phyloP scores from a whole-genome alignment of 768 basidiomycete genomes.

The Lactarius tabidus region DNA sequence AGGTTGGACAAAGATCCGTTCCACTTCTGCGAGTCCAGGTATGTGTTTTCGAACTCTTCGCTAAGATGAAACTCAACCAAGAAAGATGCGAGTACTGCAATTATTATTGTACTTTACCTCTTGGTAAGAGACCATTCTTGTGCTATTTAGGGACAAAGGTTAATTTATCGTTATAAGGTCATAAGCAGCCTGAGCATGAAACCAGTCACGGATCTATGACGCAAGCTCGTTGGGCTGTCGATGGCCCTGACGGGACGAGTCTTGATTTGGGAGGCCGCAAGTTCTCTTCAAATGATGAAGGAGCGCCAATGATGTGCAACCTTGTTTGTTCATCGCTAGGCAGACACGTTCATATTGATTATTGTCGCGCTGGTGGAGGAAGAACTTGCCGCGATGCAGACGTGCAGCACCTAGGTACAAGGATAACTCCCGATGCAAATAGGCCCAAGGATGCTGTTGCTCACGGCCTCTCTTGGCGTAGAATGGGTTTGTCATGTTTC shows the following conservation, averaged over 20 bases:
- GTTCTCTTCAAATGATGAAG: conserved; percentile 40
- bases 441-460: too few relatives aligned
- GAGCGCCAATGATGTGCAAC: too few relatives aligned
- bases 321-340: conserved; percentile 46
- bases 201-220: conserved; percentile 63
- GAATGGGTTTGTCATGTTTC: too few relatives aligned
- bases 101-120: too few relatives aligned
- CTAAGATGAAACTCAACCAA: not conserved
- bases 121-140: too few relatives aligned
- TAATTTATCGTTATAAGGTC: conserved; percentile 36
- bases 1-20: conserved; percentile 39
- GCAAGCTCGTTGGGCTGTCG: conserved; percentile 50
- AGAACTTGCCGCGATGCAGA: too few relatives aligned
- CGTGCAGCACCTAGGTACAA: too few relatives aligned
- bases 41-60: not conserved
- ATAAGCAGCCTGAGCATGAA: conserved; percentile 53
- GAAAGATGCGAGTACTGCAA: not conserved
- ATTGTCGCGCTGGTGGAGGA: too few relatives aligned
- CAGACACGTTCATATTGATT: conserved; percentile 46
- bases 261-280: conserved; percentile 53
- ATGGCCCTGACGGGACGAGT: conserved; percentile 45
- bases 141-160: too few relatives aligned
- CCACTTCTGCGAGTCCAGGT: conserved; percentile 47
- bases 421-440: too few relatives aligned
- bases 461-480: too few relatives aligned